Evolutionary conservation across 495 filamentous ascomycete genomes (phyloP).

Genomic region (Immersiella caudata): DNA sequence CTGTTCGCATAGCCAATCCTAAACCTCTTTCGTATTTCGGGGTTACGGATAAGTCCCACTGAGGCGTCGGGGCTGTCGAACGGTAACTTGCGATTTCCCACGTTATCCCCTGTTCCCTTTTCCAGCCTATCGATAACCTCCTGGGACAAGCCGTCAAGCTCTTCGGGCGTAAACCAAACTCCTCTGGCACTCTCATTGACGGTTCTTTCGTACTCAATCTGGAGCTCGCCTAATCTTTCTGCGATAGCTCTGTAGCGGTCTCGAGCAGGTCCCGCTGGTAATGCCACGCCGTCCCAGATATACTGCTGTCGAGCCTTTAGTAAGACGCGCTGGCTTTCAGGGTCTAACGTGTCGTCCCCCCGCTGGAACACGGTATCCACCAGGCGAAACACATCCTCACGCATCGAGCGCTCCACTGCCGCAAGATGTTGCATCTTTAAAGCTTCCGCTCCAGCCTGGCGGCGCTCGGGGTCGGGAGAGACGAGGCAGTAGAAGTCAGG

Average conservation of each 20-base stretch:
- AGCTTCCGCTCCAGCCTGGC: conserved; percentile 3
- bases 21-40: neutral
- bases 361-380: neutral
- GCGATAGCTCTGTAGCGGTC: neutral
- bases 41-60: neutral
- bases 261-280: conserved; percentile 1
- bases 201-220: conserved; percentile 1
- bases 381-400: conserved; percentile 1
- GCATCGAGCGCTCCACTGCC: neutral
- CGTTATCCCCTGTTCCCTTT: neutral
- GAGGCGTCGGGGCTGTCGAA: neutral
- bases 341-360: neutral
- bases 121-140: neutral
- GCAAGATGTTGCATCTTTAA: neutral
- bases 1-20: neutral
- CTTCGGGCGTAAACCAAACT: neutral
- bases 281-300: neutral
- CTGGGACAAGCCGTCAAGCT: neutral
- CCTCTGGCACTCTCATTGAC: neutral
- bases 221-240: neutral
- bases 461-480: neutral
- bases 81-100: neutral
- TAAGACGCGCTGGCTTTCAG: conserved; percentile 1
- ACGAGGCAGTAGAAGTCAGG: neutral
- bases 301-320: neutral